Conservation (phyloP, 1,284 basidiomycete genomes). For the Athelia sp. region DNA sequence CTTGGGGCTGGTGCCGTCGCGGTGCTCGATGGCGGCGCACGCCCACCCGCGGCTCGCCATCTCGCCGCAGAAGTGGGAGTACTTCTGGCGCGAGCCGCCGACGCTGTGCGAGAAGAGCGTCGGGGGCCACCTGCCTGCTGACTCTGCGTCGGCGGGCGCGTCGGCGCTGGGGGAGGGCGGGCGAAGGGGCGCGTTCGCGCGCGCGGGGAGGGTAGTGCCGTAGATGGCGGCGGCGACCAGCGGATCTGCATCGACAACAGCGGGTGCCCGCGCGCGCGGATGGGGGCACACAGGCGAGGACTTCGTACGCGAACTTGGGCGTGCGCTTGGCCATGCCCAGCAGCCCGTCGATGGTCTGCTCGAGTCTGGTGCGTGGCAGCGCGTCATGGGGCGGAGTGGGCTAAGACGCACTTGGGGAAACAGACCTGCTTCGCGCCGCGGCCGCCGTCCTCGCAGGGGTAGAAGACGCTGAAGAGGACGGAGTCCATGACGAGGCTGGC, state of each 20-base stretch:
- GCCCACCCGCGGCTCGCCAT: constrained; percentile 34
- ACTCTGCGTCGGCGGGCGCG: constrained; percentile 8
- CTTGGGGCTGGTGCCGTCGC: constrained; percentile 38
- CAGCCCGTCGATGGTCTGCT: constrained; percentile 30
- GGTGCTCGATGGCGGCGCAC: constrained; percentile 41
- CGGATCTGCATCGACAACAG: constrained; percentile 18
- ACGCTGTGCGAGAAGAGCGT: constrained; percentile 35
- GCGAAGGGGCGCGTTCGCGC: constrained; percentile 24
- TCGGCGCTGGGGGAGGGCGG: too few species aligned
- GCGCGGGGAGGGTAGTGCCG: constrained; percentile 31
- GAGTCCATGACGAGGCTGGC: constrained; percentile 27
- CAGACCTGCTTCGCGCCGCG: constrained; percentile 12
- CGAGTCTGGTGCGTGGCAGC: constrained; percentile 14
- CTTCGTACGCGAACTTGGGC: constrained; percentile 21
- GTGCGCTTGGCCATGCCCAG: constrained; percentile 29
- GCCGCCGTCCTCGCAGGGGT: constrained; percentile 23
- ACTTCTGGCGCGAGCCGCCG: constrained; percentile 33
- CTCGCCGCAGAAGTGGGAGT: constrained; percentile 35
- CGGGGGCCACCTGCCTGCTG: constrained; percentile 24
- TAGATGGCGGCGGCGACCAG: constrained; percentile 27
- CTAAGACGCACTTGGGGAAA: constrained; percentile 21
- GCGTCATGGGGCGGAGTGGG: background rate
- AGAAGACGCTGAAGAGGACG: constrained; percentile 33
- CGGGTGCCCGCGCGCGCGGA: too few species aligned
- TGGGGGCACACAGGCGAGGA: constrained; percentile 12